Conservation (phyloP, 805 yeast species). For the Nakazawaea anatomiae region DNA sequence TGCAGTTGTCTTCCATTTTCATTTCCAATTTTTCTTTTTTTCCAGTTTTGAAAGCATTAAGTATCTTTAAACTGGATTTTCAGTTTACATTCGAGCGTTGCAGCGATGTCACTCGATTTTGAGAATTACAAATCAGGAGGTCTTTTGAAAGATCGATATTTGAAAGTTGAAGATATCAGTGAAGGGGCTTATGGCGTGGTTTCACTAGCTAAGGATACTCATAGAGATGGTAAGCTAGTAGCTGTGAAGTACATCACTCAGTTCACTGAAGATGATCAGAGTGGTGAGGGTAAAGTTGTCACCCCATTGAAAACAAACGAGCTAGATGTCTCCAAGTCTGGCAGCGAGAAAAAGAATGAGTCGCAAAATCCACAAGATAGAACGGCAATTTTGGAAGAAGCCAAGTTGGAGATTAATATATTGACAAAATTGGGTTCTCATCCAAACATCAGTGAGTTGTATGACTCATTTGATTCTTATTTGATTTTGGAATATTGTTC, state of each 20-base stretch:
- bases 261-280: slow-evolving; percentile 34
- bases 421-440: slow-evolving; percentile 55
- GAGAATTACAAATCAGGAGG: slow-evolving; percentile 25
- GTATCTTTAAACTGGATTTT: too few relatives aligned
- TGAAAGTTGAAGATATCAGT: slow-evolving; percentile 67
- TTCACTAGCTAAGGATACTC: slow-evolving; percentile 73
- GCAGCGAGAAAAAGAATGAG: slow-evolving; percentile 9
- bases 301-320: slow-evolving; percentile 3
- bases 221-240: slow-evolving; percentile 42
- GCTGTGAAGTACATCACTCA: slow-evolving; percentile 85
- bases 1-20: too few relatives aligned
- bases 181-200: slow-evolving; percentile 95
- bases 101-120: slow-evolving; percentile 22
- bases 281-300: slow-evolving; percentile 17
- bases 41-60: too few relatives aligned
- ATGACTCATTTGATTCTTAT: slow-evolving; percentile 47
- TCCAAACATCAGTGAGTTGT: slow-evolving; percentile 39
- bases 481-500: slow-evolving; percentile 73
- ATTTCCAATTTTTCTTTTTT: too few relatives aligned
- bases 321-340: slow-evolving; percentile 2
- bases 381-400: slow-evolving; percentile 44
- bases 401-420: slow-evolving; percentile 62
- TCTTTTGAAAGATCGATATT: slow-evolving; percentile 57
- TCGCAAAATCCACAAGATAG: slow-evolving; percentile 13
- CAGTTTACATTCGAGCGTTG: not conserved